Base-by-base conservation (phyloP, 1,139 yeast genomes). In the Diutina pseudorugosa region DNA sequence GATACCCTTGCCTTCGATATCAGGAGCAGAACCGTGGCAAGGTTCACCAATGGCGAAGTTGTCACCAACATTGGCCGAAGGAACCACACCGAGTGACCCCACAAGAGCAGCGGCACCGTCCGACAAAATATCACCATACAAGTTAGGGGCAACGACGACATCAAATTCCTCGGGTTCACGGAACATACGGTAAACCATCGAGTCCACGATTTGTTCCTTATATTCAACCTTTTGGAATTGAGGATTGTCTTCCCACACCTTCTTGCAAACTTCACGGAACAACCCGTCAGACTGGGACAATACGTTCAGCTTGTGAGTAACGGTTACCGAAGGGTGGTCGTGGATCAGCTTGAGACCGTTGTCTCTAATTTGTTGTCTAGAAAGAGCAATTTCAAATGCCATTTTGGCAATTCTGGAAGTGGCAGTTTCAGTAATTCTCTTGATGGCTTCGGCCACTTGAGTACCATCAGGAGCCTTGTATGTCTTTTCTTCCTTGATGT, bases 81-180 rank as follows among this genome's bases (percentile, higher is more conserved):
- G 98, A 56, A 94, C 98, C 55, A 93, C 96, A 65, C 98, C 98
- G 58, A 93, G 80, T 36, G 98, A 93, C 52, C 98, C 98, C 50
- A 93, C 98, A 56, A 93, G 79, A 27, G 98, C 98, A 62, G 98
- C 98, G 54, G 98, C 98, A 70, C 98, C 98, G 66, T 93, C 98
- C 60, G 96, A 86, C 61, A 94, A 76, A 61, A 93, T 90, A 69
- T 93, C 98, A 67, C 98, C 98, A 69, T 93, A 93, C 67, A 93
- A 78, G 77, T 94, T 93, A 63, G 98, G 98, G 56, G 98, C 98
- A 53, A 93, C 98, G 45, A 93, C 94, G 55, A 94, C 98, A 65
- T 93, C 98, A 63, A 93, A 93, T 66, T 86, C 83, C 65, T 90
- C 91, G 52, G 98, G 98, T 70, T 93, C 97, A 71, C 97, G 83